Evolutionary conservation across 257 asterid species (phyloP).

Genomic region (Solanum virginianum): DNA sequence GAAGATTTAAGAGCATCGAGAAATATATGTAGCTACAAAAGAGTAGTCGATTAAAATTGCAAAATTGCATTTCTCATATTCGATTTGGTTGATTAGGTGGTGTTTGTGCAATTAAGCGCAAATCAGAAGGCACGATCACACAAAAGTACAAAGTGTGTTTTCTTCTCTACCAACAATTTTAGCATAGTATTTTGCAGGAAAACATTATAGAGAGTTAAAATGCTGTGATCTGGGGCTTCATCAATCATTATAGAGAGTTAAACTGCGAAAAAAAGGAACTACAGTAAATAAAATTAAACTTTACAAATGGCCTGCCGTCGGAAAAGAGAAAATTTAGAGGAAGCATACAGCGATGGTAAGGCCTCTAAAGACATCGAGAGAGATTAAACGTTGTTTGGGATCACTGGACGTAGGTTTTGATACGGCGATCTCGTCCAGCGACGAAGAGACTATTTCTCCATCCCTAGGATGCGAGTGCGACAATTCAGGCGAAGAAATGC

Average conservation of each 20-base stretch:
- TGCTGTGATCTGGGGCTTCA: not conserved
- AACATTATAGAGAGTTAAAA: not conserved
- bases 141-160: not conserved
- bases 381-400: constrained; percentile 56
- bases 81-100: not conserved
- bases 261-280: not conserved
- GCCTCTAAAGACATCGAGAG: constrained; percentile 93
- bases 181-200: not conserved
- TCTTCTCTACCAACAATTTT: not conserved
- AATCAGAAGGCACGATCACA: not conserved
- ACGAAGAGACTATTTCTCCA: constrained; percentile 15
- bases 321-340: not conserved
- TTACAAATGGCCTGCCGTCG: not conserved
- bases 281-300: not conserved
- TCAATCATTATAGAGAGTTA: not conserved
- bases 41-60: not conserved
- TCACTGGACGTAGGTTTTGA: constrained; percentile 16
- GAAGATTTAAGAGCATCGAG: not conserved
- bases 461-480: not conserved
- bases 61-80: not conserved
- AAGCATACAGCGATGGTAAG: constrained; percentile 64
- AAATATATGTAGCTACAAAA: not conserved
- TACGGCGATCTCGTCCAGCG: constrained; percentile 7
- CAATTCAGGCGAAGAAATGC: constrained; percentile 15
- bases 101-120: not conserved